phyloP scores from a whole-genome alignment of 139 green algal species.

The Auxenochlorella protothecoides region DNA sequence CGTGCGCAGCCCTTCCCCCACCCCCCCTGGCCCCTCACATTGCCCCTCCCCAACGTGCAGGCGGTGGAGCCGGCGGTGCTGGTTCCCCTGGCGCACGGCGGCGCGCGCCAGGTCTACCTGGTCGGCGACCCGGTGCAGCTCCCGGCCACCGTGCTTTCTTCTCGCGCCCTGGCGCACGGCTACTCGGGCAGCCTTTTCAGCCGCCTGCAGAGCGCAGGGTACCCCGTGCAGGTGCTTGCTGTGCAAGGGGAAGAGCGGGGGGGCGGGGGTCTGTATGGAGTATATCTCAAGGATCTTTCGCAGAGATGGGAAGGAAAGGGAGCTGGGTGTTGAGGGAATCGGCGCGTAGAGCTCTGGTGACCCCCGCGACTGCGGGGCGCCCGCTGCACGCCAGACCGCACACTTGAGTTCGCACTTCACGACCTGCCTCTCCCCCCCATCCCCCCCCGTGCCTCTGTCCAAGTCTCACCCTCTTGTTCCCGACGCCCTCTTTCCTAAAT shows the following conservation, averaged over 20 bases:
- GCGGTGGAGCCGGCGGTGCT: constrained; percentile 52
- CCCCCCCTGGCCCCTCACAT: neutral
- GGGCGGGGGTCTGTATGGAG: too few relatives aligned
- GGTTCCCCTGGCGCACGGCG: constrained; percentile 35
- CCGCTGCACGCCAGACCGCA: too few relatives aligned
- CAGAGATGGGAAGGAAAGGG: too few relatives aligned
- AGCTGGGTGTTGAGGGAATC: too few relatives aligned
- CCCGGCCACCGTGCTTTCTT: constrained; percentile 48
- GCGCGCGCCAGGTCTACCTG: constrained; percentile 34
- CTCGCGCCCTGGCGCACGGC: constrained; percentile 32
- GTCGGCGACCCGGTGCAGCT: constrained; percentile 55
- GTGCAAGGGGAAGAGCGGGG: too few relatives aligned
- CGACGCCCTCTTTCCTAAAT: neutral
- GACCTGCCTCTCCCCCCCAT: too few relatives aligned
- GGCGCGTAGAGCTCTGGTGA: too few relatives aligned
- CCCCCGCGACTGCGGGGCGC: too few relatives aligned
- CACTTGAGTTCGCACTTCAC: too few relatives aligned
- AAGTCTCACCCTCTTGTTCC: constrained; percentile 3
- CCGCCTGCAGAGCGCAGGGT: constrained; percentile 54
- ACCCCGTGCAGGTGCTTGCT: constrained; percentile 36
- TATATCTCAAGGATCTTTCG: too few relatives aligned
- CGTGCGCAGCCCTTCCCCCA: constrained; percentile 46
- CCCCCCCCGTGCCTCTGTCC: too few relatives aligned
- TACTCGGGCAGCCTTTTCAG: constrained; percentile 59
- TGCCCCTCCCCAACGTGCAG: neutral